Evolutionary conservation across 2,329 filamentous ascomycete genomes (phyloP), one percentile per base, ranked within the genome.

Genomic region (Microsporum ferrugineum): DNA sequence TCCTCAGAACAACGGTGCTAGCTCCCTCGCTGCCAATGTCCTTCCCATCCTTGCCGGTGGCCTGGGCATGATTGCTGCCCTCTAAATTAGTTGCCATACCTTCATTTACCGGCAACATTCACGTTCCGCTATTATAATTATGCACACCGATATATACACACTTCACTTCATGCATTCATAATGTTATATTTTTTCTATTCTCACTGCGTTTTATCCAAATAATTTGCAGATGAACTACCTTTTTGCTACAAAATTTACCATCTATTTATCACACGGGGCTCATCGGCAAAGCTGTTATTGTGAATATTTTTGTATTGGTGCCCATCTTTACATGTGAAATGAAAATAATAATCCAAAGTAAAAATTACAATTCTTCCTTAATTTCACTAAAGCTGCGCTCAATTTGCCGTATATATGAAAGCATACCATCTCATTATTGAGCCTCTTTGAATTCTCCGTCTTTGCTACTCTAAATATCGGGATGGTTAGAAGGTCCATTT

Each of bases 401-500:
- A 23, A 23, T 23, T 23, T 23, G 17, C 17, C 17, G 17, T 23
- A 23, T 23, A 23, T 23, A 23, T 23, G 17, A 23, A 23, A 23
- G 17, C 17, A 23, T 23, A 23, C 17, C 17, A 23, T 23, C 17
- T 23, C 17, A 23, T 23, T 23, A 23, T 23, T 23, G 17, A 23
- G 17, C 17, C 41, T 23, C 23, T 51, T 17, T 31, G 5, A 27
- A 51, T 12, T 27, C 17, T n/a, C 8, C 31, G 34, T 36, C 29
- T 6, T 56, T 31, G 7, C 7, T 14, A 8, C 17, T 38, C 29
- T 10, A 3, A 17, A 23, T 10, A 31, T 34, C 10, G 5, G 51
- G 34, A 6, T 10, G 58, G 27, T 66, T 64, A 45, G 67, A 61
- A 34, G 69, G 65, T 67, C 65, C 68, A 56, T 71, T 75, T 67